Base-by-base conservation (phyloP, 2,329 filamentous ascomycete species). In the Xylariaceae sp. region DNA sequence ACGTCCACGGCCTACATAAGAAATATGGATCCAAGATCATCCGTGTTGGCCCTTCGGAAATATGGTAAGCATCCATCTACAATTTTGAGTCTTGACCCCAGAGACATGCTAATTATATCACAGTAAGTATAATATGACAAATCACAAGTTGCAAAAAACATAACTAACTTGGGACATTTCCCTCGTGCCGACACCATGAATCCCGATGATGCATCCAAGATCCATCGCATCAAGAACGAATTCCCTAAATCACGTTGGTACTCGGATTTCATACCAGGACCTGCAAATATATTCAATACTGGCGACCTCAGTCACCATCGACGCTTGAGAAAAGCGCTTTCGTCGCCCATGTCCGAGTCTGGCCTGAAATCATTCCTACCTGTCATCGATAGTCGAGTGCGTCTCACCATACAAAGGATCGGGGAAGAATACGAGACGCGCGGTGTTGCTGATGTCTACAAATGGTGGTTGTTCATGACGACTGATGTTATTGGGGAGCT, bases 401-500 rank as follows among this genome's bases (percentile, higher is more conserved):
- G 62, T 0, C 55, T 73, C 6, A 61, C 71, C 1, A 64, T 79
- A 1, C 27, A 63, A 2, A 63, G 63, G 25, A 77, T 79, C n/a
- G 56, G 47, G 0, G 59, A 68, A 22, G 75, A 79, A 37, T 61
- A 66, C 29, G 40, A 57, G 16, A 44, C 51, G 0, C 52, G 47
- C 11, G 74, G 71, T 0, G 60, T 48, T 0, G 65, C 62, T 0
- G 75, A 82, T 47, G 56, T 80, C 0, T 64, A 70, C 45, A 77
- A 77, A 44, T 80, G 76, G 77, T 77, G 68, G 65, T 56, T 69
- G 1, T 76, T 79, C 41, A 70, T 79, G 65, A 61, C 75, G 0
- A 77, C 74, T 0, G 78, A 82, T 55, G 63, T 78, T 2, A 75
- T 80, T 37, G 73, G 70, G 0, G 67, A 77, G 38, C 56, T 81